Evolutionary conservation across 2,329 filamentous ascomycete species (phyloP).

Genomic region (Claviceps monticola): DNA sequence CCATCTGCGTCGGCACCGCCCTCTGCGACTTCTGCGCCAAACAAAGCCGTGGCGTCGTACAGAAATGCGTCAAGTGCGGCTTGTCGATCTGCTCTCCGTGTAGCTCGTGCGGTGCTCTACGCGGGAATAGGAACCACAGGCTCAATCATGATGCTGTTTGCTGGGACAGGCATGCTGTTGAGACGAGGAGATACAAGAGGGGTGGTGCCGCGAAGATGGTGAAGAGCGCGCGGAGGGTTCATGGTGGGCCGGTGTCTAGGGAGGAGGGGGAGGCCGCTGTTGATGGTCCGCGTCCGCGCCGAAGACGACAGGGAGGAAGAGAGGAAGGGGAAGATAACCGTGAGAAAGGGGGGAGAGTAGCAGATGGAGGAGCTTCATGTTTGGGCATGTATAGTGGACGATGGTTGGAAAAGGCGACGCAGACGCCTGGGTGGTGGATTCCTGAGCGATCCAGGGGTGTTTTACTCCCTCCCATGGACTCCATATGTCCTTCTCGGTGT

Average conservation of each 20-base stretch:
- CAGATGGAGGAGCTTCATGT: background rate
- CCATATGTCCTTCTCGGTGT: no score
- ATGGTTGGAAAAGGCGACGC: background rate
- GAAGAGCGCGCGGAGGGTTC: background rate
- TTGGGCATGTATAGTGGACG: background rate
- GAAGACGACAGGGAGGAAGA: background rate
- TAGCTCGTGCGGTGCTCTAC: conserved; percentile 7
- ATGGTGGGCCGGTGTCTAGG: no score
- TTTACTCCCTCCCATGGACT: background rate
- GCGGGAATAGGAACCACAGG: conserved; percentile 9
- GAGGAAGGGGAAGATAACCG: background rate
- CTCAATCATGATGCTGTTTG: conserved; percentile 9
- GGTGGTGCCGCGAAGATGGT: background rate
- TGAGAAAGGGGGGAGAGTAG: background rate
- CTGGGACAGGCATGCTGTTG: conserved; percentile 6
- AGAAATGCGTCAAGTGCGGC: conserved; percentile 13
- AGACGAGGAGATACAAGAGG: background rate
- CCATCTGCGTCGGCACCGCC: conserved; percentile 11
- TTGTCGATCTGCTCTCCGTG: conserved; percentile 13
- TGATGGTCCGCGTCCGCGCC: background rate
- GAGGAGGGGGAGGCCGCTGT: background rate
- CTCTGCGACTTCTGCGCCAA: conserved; percentile 15
- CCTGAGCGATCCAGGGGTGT: background rate
- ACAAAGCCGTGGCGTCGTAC: conserved; percentile 12
- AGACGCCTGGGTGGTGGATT: background rate